Evolutionary conservation across 352 stramenopile genomes (phyloP).

Genomic region (Globisporangium parvum): DNA sequence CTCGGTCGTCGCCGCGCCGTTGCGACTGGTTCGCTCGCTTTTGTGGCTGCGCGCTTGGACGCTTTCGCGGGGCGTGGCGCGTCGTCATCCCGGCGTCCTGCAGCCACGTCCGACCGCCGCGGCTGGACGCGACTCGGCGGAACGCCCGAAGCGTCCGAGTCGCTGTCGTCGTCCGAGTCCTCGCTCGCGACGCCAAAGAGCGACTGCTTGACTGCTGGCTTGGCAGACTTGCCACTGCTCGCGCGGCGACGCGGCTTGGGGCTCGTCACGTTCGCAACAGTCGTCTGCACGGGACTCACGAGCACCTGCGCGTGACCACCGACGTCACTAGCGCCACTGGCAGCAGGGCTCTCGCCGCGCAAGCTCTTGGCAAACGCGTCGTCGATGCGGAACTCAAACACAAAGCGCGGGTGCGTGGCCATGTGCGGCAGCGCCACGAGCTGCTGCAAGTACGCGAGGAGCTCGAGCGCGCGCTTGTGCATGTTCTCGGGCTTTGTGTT

Average conservation of each 20-base stretch:
- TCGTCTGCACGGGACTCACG: no score
- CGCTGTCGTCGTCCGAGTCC: conserved; percentile 53
- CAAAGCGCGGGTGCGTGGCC: conserved; percentile 51
- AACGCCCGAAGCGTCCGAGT: conserved; percentile 33
- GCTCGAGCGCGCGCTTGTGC: conserved; percentile 78
- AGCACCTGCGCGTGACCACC: neutral
- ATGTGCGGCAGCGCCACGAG: conserved; percentile 43
- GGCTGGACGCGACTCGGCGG: conserved; percentile 7
- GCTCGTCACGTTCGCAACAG: no score
- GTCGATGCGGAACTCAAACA: conserved; percentile 59
- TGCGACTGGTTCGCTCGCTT: neutral
- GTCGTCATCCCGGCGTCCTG: no score
- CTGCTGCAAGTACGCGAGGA: conserved; percentile 68
- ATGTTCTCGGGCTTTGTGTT: conserved; percentile 82
- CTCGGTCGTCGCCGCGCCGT: conserved; percentile 13
- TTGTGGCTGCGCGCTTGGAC: conserved; percentile 4
- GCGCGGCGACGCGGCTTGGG: no score
- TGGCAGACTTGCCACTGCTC: neutral
- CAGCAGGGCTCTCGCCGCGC: conserved; percentile 2
- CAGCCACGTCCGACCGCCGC: neutral
- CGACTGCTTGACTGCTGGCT: conserved; percentile 20
- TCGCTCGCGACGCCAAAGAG: conserved; percentile 36
- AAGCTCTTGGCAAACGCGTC: conserved; percentile 26
- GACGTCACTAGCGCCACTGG: conserved; percentile 5
- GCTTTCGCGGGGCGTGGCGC: conserved; percentile 11